Conservation (phyloP, 768 basidiomycete species). For the Mrakia gelida region DNA sequence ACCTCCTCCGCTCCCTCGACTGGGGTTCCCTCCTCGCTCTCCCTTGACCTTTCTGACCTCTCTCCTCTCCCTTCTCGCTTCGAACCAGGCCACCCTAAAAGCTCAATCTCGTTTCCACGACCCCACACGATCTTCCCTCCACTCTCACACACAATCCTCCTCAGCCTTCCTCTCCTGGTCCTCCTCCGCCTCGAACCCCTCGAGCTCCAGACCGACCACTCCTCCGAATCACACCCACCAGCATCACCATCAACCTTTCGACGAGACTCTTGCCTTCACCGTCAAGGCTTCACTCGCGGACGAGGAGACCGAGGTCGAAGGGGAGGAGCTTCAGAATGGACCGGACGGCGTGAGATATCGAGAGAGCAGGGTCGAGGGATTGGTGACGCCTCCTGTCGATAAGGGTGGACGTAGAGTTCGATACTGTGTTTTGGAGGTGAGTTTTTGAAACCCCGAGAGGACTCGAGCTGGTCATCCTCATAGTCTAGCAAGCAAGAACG, state of each 20-base stretch:
- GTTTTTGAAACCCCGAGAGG: conserved; percentile 16
- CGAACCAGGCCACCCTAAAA: conserved; percentile 56
- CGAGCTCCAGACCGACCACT: background rate
- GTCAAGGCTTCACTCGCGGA: conserved; percentile 25
- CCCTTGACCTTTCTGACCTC: background rate
- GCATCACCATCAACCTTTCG: conserved; percentile 56
- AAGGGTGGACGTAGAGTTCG: conserved; percentile 66
- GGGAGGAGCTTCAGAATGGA: background rate
- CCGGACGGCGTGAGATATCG: conserved; percentile 58
- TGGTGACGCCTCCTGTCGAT: conserved; percentile 77
- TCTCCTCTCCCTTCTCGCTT: too few species aligned
- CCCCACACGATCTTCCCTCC: conserved; percentile 55
- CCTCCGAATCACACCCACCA: background rate
- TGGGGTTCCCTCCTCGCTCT: background rate
- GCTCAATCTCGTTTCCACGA: conserved; percentile 88
- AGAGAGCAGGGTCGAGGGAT: conserved; percentile 66
- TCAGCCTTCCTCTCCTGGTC: conserved; percentile 77
- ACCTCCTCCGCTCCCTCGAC: background rate
- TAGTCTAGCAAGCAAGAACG: background rate
- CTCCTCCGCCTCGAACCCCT: conserved; percentile 22
- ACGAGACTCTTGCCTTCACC: conserved; percentile 77
- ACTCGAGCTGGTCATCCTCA: too few species aligned
- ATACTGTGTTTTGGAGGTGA: conserved; percentile 77
- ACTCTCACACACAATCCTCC: conserved; percentile 57
- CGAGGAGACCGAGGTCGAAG: background rate